Evolutionary conservation across 306 rosid species (phyloP).

Genomic region (Sindora glabra): DNA sequence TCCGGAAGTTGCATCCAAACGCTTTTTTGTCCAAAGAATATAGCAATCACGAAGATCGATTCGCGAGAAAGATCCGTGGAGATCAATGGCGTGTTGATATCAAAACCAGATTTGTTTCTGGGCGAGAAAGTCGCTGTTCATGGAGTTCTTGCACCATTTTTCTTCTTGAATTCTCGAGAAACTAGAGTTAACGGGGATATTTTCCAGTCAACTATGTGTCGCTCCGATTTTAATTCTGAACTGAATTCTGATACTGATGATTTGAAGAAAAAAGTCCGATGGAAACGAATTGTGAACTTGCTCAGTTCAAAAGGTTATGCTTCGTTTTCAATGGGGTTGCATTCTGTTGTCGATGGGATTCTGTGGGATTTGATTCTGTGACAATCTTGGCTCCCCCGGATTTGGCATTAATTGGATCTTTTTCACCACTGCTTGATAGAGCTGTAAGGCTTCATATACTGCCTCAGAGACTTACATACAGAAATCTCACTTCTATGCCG

Average conservation of each 20-base stretch:
- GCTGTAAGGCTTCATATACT: slow-evolving; percentile 64
- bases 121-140: slow-evolving; percentile 39
- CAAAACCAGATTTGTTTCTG: slow-evolving; percentile 54
- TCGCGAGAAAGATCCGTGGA: slow-evolving; percentile 19
- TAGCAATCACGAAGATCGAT: slow-evolving; percentile 32
- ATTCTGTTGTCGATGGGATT: slow-evolving; percentile 53
- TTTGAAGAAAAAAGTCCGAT: slow-evolving; percentile 21
- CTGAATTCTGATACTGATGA: slow-evolving; percentile 11
- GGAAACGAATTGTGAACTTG: slow-evolving; percentile 41
- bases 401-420: slow-evolving; percentile 24
- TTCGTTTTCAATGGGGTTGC: slow-evolving; percentile 32
- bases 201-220: slow-evolving; percentile 30
- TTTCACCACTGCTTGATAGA: slow-evolving; percentile 32
- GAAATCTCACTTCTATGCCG: slow-evolving; percentile 39
- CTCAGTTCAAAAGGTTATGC: slow-evolving; percentile 52
- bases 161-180: slow-evolving; percentile 27
- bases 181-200: too few species aligned
- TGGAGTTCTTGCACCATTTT: slow-evolving; percentile 58
- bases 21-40: slow-evolving; percentile 26
- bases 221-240: neutral
- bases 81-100: slow-evolving; percentile 48
- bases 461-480: slow-evolving; percentile 40
- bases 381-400: slow-evolving; percentile 72
- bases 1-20: slow-evolving; percentile 42
- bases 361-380: slow-evolving; percentile 11